Base-by-base conservation (phyloP, 2,329 filamentous ascomycete species). In the Eutypella sp. region DNA sequence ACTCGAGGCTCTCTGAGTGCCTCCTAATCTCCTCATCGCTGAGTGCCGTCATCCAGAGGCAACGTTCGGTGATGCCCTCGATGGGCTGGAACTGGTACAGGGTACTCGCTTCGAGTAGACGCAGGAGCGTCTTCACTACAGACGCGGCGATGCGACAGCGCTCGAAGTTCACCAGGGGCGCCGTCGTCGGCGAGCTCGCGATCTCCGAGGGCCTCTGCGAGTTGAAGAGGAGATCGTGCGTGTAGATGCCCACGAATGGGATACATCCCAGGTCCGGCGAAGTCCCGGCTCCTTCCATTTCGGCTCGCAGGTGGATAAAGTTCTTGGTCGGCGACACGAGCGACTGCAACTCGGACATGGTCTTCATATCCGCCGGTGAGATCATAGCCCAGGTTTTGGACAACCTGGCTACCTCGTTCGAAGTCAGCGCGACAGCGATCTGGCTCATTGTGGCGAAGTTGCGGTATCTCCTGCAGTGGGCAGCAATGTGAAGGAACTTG, bases 401-500 rank as follows among this genome's bases (percentile, higher is more conserved):
- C 15, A 93, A 72, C 16, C 86, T 78, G 19, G 79, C 72, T 19
- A 91, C 73, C 54, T 91, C 87, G 49, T 82, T 82, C 36, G 83
- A 89, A 6, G 87, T 82, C 37, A 93, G 70, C 1, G 87, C 88
- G 47, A 92, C 82, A 2, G 86, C 81, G 47, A 93, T 79, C 63
- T 93, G 88, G 44, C 85, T 88, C 73, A 89, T 84, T 1, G 88
- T 92, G 6, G 88, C 87, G 62, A 89, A 93, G 65, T 93, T 93
- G 58, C 87, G 83, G 53, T 89, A 82, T 25, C 76, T 80, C 40
- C 87, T 81, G 55, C 85, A 87, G 64, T 90, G 85, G 2, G 76
- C 75, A 3, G 88, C 88, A 53, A 92, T 87, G 68, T 92, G 88
- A 48, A 93, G 87, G 61, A 79, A 85, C 65, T 93, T 92, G 65